These are phyloP conservation scores for Litchi chinensis DNA, from an alignment of 345 rosid species.

Conservation along the genomic window DNA sequence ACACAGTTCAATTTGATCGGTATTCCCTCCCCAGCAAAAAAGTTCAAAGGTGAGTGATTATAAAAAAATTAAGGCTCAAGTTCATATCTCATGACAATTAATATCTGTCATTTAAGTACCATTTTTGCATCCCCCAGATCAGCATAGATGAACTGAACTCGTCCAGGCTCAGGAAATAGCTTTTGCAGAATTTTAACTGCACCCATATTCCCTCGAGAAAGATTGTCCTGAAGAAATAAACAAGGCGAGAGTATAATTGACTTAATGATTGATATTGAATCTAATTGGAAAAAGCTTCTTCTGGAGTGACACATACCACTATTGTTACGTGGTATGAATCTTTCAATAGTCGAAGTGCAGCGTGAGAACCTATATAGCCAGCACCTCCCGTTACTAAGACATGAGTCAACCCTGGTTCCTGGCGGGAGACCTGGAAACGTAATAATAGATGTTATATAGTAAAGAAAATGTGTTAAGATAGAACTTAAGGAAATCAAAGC, in stretches of 20 bases:
- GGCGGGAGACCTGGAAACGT: conserved; percentile 43
- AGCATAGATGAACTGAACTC: conserved; percentile 66
- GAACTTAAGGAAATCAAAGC: background rate
- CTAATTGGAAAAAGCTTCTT: background rate
- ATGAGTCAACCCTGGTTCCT: conserved; percentile 54
- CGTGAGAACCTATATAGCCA: conserved; percentile 83
- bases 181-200: conserved; percentile 59
- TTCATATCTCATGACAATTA: background rate
- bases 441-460: background rate
- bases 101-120: conserved; percentile 39
- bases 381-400: conserved; percentile 85
- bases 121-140: conserved; percentile 63
- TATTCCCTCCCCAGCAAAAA: no score
- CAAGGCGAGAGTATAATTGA: background rate
- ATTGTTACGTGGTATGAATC: conserved; percentile 71
- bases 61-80: no score
- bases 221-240: conserved; percentile 51
- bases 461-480: background rate
- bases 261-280: background rate
- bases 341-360: conserved; percentile 61
- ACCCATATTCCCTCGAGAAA: conserved; percentile 68
- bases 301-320: conserved; percentile 41
- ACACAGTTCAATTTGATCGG: no score
- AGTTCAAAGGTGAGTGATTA: no score
- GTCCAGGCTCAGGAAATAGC: conserved; percentile 63